phyloP scores from a whole-genome alignment of 306 rosid species.

The Rosa persica region DNA sequence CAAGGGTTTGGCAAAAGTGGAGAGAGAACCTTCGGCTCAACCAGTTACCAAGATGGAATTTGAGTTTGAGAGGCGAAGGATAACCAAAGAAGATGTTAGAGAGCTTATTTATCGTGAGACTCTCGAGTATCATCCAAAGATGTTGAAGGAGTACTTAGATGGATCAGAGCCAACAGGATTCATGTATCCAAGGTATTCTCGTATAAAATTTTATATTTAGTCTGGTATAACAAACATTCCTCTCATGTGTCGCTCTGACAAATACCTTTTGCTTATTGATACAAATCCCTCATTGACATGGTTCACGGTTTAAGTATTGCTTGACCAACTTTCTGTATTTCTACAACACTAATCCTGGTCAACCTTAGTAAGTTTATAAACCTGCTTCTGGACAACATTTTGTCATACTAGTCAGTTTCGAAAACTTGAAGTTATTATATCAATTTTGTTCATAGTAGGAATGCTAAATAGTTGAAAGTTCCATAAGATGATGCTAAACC shows the following conservation, averaged over 20 bases:
- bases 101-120: constrained; percentile 93
- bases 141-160: constrained; percentile 90
- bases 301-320: background rate
- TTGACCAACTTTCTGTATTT: constrained; percentile 11
- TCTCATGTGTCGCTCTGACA: constrained; percentile 4
- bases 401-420: background rate
- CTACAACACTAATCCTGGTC: background rate
- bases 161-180: constrained; percentile 95
- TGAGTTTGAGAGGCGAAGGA: constrained; percentile 97
- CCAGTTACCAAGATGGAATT: constrained; percentile 99
- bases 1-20: constrained; percentile 98
- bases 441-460: background rate
- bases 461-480: constrained; percentile 11
- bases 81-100: constrained; percentile 97
- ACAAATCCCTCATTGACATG: background rate
- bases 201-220: background rate
- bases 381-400: background rate
- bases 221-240: background rate
- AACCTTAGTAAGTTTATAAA: background rate
- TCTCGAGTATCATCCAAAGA: constrained; percentile 95
- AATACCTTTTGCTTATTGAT: background rate
- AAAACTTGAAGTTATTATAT: background rate
- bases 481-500: background rate
- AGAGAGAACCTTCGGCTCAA: constrained; percentile 96
- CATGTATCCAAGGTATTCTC: constrained; percentile 94